Conservation (phyloP, 257 asterid species). For the Ocimum tenuiflorum region DNA sequence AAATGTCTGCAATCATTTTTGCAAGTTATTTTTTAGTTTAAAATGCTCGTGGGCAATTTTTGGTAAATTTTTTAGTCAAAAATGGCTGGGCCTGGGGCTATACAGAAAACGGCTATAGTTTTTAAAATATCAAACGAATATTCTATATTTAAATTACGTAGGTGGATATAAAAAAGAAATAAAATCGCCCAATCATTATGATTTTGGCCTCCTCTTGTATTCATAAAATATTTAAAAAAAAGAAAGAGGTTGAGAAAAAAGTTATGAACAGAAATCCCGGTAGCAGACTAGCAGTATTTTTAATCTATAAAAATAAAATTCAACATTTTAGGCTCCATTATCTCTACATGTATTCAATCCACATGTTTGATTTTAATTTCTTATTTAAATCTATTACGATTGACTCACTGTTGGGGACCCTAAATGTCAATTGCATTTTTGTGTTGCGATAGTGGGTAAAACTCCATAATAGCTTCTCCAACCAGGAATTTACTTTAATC, state of each 20-base stretch:
- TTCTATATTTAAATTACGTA: too few relatives aligned
- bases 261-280: neutral
- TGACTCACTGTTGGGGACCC: conserved; percentile 10
- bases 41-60: too few relatives aligned
- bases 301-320: neutral
- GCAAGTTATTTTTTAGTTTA: too few relatives aligned
- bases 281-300: too few relatives aligned
- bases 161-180: too few relatives aligned
- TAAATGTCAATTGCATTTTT: neutral
- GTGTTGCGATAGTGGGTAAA: conserved; percentile 4
- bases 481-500: conserved; percentile 1
- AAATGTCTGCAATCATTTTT: too few relatives aligned
- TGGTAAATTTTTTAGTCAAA: too few relatives aligned
- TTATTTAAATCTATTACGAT: conserved; percentile 1
- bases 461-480: conserved; percentile 17
- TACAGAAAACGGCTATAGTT: too few relatives aligned
- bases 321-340: conserved; percentile 27
- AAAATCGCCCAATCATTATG: too few relatives aligned
- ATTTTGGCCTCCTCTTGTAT: too few relatives aligned
- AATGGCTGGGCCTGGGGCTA: too few relatives aligned
- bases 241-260: neutral
- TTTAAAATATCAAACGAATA: too few relatives aligned
- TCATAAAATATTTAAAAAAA: neutral
- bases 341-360: conserved; percentile 8
- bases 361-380: neutral